Conservation (phyloP, 495 filamentous ascomycete species). For the Sphaerosporella brunnea region DNA sequence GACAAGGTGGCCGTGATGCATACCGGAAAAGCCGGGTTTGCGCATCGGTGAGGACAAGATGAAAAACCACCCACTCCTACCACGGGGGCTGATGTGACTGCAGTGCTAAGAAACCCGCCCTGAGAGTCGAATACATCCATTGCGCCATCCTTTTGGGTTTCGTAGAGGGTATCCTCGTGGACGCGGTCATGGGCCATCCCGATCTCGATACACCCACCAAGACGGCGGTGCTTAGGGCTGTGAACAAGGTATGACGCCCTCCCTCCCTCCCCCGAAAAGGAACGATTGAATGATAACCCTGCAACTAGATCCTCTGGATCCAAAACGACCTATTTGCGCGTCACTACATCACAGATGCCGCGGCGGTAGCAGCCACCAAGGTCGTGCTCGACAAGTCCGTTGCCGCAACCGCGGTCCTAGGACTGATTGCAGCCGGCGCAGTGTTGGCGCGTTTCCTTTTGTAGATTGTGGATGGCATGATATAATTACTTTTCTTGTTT, state of each 20-base stretch:
- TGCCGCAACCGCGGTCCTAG: neutral
- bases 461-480: too few species aligned
- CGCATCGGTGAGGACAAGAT: slow-evolving; percentile 27
- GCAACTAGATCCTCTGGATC: slow-evolving; percentile 23
- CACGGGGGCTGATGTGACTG: neutral
- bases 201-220: slow-evolving; percentile 17
- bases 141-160: slow-evolving; percentile 28
- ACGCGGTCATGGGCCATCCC: slow-evolving; percentile 22
- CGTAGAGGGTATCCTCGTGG: slow-evolving; percentile 27
- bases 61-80: neutral
- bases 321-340: slow-evolving; percentile 24
- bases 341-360: slow-evolving; percentile 13
- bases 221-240: slow-evolving; percentile 13
- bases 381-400: neutral
- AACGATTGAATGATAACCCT: too few species aligned
- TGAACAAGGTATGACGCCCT: slow-evolving; percentile 18
- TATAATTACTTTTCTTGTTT: too few species aligned
- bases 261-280: neutral
- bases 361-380: neutral
- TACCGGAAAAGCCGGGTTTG: slow-evolving; percentile 29
- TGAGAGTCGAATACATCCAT: slow-evolving; percentile 29
- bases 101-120: slow-evolving; percentile 23
- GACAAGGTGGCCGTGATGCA: slow-evolving; percentile 31
- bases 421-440: neutral
- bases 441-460: slow-evolving; percentile 1